Base-by-base conservation (phyloP, 2,329 filamentous ascomycete genomes). In the Monilinia aucupariae region DNA sequence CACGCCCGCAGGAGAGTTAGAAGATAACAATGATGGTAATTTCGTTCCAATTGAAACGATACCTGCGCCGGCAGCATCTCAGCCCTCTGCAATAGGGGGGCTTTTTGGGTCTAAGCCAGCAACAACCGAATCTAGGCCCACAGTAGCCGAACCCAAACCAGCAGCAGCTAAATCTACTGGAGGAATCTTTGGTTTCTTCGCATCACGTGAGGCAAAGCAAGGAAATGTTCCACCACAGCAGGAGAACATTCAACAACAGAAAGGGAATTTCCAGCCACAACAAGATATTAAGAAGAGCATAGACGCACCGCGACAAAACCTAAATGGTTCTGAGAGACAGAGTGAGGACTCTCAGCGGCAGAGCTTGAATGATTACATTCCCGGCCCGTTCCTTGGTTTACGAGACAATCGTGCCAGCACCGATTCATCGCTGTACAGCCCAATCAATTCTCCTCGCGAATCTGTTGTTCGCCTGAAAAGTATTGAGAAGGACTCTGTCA, bases 371-470 rank as follows among this genome's bases (percentile, higher is more conserved):
- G 60, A 47, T 22, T 62, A 62, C 27, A 52, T 50, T 17, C 61
- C 81, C 78, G 22, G 82, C 79, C 37, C 82, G 2, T 86, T 87
- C 73, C 82, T 83, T 66, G 84, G 83, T 7, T 76, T 86, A 5
- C 78, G 80, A n/a, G 78, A 78, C 63, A 76, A 76, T 65, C 80
- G 84, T 50, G 78, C 81, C 67, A 91, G 88, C 74, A 82, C 80
- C 58, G 84, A 87, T 70, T 90, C 88, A 47, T 92, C 89, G 1
- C 81, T 88, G 43, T 92, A 92, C 73, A 92, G 89, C 73, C 86
- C 88, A 7, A 77, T 89, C 64, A 88, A 82, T 74, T 89, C 87
- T 3, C 89, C 89, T 2, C 80, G 85, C 49, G 82, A 82, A 69
- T 87, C 85, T 27, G 27, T 62, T 17, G 30, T 58, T n/a, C 43